phyloP scores from a whole-genome alignment of 257 asterid species.

The Galeopsis tetrahit region DNA sequence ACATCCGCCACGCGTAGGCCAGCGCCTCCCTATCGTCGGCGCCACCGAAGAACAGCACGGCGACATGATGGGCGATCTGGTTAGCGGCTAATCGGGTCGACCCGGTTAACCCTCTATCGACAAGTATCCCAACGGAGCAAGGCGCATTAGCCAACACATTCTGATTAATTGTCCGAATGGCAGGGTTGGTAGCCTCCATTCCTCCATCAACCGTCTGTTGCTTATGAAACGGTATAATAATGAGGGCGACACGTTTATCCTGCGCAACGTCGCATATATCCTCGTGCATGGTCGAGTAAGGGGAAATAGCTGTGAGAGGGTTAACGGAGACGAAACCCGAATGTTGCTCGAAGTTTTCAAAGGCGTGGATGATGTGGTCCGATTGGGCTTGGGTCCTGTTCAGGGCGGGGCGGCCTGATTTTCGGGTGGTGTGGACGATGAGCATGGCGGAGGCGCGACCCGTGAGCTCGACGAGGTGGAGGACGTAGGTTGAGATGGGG shows the following conservation, averaged over 20 bases:
- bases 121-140: slow-evolving; percentile 86
- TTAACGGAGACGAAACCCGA: slow-evolving; percentile 60
- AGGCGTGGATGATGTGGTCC: slow-evolving; percentile 85
- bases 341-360: slow-evolving; percentile 83
- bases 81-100: slow-evolving; percentile 61
- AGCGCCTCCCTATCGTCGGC: slow-evolving; percentile 86
- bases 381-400: slow-evolving; percentile 89
- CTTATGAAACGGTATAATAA: slow-evolving; percentile 85
- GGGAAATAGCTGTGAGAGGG: slow-evolving; percentile 86
- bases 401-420: slow-evolving; percentile 64
- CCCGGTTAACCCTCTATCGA: slow-evolving; percentile 84
- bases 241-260: slow-evolving; percentile 74
- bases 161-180: slow-evolving; percentile 72
- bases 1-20: slow-evolving; percentile 79
- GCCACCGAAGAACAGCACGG: slow-evolving; percentile 82
- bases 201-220: slow-evolving; percentile 98
- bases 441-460: slow-evolving; percentile 98
- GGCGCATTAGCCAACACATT: slow-evolving; percentile 80
- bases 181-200: slow-evolving; percentile 80
- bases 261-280: slow-evolving; percentile 79
- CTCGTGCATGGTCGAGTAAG: slow-evolving; percentile 95
- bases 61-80: slow-evolving; percentile 64
- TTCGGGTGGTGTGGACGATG: slow-evolving; percentile 73
- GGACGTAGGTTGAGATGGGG: slow-evolving; percentile 69
- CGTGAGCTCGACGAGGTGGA: slow-evolving; percentile 90